Conservation (phyloP, 75 land plant species). For the Pinus albicaulis region DNA sequence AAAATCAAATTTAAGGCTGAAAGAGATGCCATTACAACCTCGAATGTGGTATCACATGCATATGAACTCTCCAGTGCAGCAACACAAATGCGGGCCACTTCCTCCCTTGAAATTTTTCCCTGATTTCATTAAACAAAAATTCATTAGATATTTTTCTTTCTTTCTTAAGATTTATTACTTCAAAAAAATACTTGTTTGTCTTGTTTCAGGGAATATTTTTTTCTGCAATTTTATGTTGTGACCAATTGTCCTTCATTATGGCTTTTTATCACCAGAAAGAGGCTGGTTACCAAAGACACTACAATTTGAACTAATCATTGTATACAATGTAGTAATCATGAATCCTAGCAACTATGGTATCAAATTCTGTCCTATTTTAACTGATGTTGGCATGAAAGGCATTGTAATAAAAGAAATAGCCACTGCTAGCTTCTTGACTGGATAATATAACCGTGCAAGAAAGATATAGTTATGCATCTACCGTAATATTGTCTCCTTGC, state of each 20-base stretch:
- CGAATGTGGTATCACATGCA: constrained; percentile 92
- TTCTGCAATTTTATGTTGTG: neutral
- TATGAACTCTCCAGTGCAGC: constrained; percentile 86
- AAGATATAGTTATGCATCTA: constrained; percentile 9
- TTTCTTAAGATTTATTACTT: neutral
- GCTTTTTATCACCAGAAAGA: neutral
- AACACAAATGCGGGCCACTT: constrained; percentile 84
- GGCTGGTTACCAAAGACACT: neutral
- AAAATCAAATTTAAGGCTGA: neutral
- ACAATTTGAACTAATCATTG: neutral
- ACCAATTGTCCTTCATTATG: neutral
- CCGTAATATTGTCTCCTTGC: constrained; percentile 98
- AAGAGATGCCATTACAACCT: constrained; percentile 40
- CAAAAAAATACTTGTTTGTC: neutral
- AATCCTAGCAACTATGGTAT: neutral
- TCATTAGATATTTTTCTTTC: neutral
- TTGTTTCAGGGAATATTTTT: neutral
- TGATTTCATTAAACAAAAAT: constrained; percentile 17
- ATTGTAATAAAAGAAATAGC: neutral
- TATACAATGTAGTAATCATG: neutral
- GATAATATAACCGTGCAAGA: neutral
- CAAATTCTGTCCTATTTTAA: neutral
- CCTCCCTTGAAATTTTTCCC: constrained; percentile 99
- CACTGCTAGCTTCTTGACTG: neutral
- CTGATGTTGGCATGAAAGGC: neutral